A percentile compares a stretch with the other conserved stretches of the same genome.
These are phyloP conservation scores for Cadophora sp. DNA, from an alignment of 2,329 filamentous ascomycete species.

Conservation along the genomic window DNA sequence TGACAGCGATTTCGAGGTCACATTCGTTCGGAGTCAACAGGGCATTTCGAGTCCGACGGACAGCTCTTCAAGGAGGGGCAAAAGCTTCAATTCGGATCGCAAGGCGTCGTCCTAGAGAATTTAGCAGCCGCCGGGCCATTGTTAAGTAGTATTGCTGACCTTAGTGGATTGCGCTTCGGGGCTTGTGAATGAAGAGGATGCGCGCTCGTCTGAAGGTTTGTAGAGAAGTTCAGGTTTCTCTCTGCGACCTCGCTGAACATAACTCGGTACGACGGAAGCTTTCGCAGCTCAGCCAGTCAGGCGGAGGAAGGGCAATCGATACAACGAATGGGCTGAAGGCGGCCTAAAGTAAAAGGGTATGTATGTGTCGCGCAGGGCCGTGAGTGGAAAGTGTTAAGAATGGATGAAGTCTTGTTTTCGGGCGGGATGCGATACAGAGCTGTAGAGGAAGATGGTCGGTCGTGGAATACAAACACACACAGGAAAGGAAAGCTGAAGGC, in stretches of 20 bases:
- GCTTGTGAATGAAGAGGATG: constrained; percentile 26
- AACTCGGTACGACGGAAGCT: constrained; percentile 15
- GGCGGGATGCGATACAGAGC: background rate
- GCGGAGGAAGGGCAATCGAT: constrained; percentile 5
- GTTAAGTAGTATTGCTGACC: background rate
- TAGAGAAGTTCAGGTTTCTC: constrained; percentile 17
- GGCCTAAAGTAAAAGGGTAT: background rate
- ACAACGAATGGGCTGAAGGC: constrained; percentile 10
- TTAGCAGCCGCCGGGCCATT: background rate
- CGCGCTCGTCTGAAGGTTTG: constrained; percentile 28
- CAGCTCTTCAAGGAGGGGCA: constrained; percentile 23
- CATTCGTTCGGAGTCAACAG: constrained; percentile 30
- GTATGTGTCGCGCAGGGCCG: constrained; percentile 15
- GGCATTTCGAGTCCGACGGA: constrained; percentile 38
- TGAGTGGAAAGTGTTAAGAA: background rate
- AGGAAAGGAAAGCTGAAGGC: constrained; percentile 15
- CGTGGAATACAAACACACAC: background rate
- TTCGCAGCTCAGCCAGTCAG: constrained; percentile 3
- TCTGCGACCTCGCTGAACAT: constrained; percentile 30
- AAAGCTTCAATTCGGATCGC: constrained; percentile 32
- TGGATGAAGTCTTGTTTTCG: constrained; percentile 12
- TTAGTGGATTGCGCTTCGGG: constrained; percentile 18
- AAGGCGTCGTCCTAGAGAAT: constrained; percentile 20
- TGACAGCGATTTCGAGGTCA: constrained; percentile 28
- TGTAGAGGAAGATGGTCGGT: background rate